These are phyloP conservation scores for Starmerella ratchasimensis DNA, from an alignment of 805 yeast genomes.

Conservation along the genomic window DNA sequence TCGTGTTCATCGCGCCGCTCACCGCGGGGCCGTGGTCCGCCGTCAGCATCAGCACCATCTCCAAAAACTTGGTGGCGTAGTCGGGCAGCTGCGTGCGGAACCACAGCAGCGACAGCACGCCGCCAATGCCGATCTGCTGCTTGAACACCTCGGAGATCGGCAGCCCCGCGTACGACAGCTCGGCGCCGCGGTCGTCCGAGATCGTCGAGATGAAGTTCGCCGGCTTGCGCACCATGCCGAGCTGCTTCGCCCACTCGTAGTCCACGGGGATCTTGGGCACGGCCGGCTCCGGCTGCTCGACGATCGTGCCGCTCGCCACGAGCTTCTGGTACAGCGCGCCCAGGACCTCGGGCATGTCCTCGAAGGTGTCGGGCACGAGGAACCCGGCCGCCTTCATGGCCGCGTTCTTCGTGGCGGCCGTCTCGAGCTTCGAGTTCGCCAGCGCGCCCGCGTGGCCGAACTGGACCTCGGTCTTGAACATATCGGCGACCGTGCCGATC, in stretches of 20 bases:
- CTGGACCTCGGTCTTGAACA: conserved; percentile 52
- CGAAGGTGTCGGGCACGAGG: conserved; percentile 68
- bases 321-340: conserved; percentile 65
- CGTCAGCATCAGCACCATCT: conserved; percentile 37
- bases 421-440: conserved; percentile 58
- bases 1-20: conserved; percentile 36
- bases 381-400: conserved; percentile 89
- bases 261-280: conserved; percentile 37
- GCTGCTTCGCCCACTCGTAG: conserved; percentile 37
- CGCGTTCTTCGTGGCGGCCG: conserved; percentile 50
- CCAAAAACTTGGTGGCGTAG: conserved; percentile 34
- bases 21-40: conserved; percentile 39
- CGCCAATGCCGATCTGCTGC: conserved; percentile 36
- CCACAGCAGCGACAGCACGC: conserved; percentile 36
- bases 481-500: conserved; percentile 56
- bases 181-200: conserved; percentile 37
- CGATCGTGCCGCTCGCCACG: conserved; percentile 29
- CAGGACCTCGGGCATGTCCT: conserved; percentile 32
- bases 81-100: conserved; percentile 33
- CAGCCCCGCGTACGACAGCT: conserved; percentile 34
- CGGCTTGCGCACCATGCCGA: conserved; percentile 35
- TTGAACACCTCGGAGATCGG: conserved; percentile 36
- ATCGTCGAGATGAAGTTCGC: conserved; percentile 37
- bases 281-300: conserved; percentile 32
- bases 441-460: conserved; percentile 60